A percentile compares a stretch with the other conserved stretches of the same genome.
These are phyloP conservation scores for Leccinum brunneo-olivaceum DNA, from an alignment of 1,284 basidiomycete species.

Conservation along the genomic window DNA sequence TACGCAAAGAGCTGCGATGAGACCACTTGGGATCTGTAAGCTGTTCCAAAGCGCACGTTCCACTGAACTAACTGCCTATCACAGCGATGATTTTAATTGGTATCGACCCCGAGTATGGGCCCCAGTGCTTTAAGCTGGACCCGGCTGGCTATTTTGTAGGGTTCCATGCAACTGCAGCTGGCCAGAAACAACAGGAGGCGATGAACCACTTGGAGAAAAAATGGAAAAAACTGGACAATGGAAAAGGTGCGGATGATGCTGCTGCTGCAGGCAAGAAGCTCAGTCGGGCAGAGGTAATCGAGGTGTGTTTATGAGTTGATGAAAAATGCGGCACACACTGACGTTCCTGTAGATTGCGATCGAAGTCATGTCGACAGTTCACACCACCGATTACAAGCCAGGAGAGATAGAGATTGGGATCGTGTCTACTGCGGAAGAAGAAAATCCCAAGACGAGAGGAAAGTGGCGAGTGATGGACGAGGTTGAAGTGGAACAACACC, in stretches of 20 bases:
- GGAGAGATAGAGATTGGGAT: slow-evolving; percentile 86
- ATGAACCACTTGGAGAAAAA: slow-evolving; percentile 99
- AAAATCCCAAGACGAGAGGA: slow-evolving; percentile 59
- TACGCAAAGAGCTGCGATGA: slow-evolving; percentile 96
- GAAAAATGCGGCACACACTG: slow-evolving; percentile 2
- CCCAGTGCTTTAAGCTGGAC: slow-evolving; percentile 97
- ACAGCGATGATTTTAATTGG: slow-evolving; percentile 96
- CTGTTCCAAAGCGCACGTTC: slow-evolving; percentile 9
- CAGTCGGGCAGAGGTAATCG: slow-evolving; percentile 68
- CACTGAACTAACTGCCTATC: slow-evolving; percentile 6
- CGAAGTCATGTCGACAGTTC: slow-evolving; percentile 87
- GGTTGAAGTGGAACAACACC: slow-evolving; percentile 78
- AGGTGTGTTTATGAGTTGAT: slow-evolving; percentile 49
- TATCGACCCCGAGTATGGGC: slow-evolving; percentile 82
- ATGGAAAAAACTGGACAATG: slow-evolving; percentile 90
- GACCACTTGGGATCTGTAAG: slow-evolving; percentile 91
- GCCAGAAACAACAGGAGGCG: slow-evolving; percentile 97
- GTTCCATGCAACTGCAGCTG: slow-evolving; percentile 93
- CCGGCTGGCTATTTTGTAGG: slow-evolving; percentile 98
- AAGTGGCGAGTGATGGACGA: slow-evolving; percentile 81
- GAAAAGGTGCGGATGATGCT: slow-evolving; percentile 70
- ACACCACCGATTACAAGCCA: slow-evolving; percentile 92
- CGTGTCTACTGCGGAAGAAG: slow-evolving; percentile 67
- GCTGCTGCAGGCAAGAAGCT: slow-evolving; percentile 62
- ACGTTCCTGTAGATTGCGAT: slow-evolving; percentile 72